These are phyloP conservation scores for Malassezia restricta DNA, from an alignment of 1,284 basidiomycete genomes.

Conservation along the genomic window DNA sequence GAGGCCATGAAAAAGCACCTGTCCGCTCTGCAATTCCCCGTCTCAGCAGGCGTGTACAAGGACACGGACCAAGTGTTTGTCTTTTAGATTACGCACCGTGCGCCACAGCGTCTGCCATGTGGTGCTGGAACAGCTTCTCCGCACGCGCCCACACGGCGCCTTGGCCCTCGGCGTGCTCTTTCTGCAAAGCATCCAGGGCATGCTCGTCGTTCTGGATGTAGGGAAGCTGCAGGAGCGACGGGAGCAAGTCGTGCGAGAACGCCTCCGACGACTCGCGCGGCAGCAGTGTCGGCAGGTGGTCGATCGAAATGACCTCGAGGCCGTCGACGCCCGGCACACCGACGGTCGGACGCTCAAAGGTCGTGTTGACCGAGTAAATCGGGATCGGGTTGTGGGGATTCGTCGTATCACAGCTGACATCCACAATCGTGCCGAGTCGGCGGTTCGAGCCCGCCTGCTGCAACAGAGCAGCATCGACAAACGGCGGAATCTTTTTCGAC, in stretches of 20 bases:
- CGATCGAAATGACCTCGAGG: conserved; percentile 84
- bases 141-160: conserved; percentile 73
- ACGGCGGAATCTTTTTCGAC: conserved; percentile 72
- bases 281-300: conserved; percentile 88
- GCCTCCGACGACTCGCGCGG: conserved; percentile 94
- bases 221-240: conserved; percentile 51
- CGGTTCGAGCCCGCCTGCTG: conserved; percentile 59
- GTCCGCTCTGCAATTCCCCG: conserved; percentile 70
- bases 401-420: conserved; percentile 98
- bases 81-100: conserved; percentile 19
- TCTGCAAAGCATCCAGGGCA: conserved; percentile 21
- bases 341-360: conserved; percentile 85
- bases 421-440: conserved; percentile 72
- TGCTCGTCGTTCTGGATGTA: conserved; percentile 23
- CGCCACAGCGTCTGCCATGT: conserved; percentile 52
- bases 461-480: conserved; percentile 67
- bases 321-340: conserved; percentile 52
- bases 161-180: conserved; percentile 30
- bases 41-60: conserved; percentile 62
- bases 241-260: conserved; percentile 79
- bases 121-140: conserved; percentile 69
- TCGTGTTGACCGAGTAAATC: conserved; percentile 89
- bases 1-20: conserved; percentile 92
- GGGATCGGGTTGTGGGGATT: conserved; percentile 98
- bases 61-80: conserved; percentile 53